Evolutionary conservation across 768 basidiomycete genomes (phyloP), one percentile per base, ranked within the genome.

Genomic region (Hypholoma sublateritium): DNA sequence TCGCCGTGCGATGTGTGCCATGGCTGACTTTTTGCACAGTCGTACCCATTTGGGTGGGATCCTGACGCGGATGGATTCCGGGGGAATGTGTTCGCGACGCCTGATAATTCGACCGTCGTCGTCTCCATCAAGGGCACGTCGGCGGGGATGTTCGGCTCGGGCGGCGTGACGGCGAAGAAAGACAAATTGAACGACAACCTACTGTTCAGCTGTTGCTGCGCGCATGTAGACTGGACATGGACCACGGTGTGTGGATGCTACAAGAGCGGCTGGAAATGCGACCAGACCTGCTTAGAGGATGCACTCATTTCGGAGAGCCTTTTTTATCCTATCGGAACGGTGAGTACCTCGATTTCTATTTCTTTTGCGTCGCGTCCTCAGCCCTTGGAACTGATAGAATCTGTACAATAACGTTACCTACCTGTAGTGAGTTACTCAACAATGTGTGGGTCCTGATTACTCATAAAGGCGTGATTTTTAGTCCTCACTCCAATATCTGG

Each of bases 181-280:
- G 96, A 98, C 77, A 95, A 90, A 72, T 69, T 91, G 53, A 98
- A 98, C 74, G 95, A 98, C 69, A 98, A 95, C 62, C 70, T 97
- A 5, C 72, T 98, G 56, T 96, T 96, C 70, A 89, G 87, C 59
- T 98, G 96, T 68, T 98, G 96, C 72, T 98, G 96, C 70, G 96
- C 96, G 0, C 76, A 85, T 16, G 82, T 97, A 25, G 93, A 92
- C 66, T 96, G 92, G 86, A 85, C 91, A 16, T 98, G 96, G 96
- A 85, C 89, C 45, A 84, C 92, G 0, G 95, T 98, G 17, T 98
- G 96, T 71, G 91, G 85, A 55, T 98, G 96, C 70, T 89, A 89
- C 71, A 77, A 81, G 51, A 81, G 86, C 8, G 87, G 87, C 5
- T 88, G 86, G 82, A 88, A 87, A 64, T 98, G 95, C 71, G 83